These are phyloP conservation scores for Trypanosoma avium DNA, from an alignment of 208 protist species.

Conservation along the genomic window DNA sequence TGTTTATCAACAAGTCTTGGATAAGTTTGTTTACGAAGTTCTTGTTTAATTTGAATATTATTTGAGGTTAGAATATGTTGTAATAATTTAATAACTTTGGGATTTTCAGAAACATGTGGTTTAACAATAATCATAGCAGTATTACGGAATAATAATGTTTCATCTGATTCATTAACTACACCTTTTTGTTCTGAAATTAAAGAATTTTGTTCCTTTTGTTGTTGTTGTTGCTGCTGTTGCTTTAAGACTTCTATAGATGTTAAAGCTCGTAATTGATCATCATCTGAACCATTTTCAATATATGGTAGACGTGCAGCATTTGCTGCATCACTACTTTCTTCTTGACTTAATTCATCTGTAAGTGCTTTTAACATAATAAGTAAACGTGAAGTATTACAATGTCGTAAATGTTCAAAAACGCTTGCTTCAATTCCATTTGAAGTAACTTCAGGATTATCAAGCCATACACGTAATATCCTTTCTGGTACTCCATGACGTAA, in stretches of 20 bases:
- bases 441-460: slow-evolving; percentile 39
- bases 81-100: slow-evolving; percentile 25
- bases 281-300: not conserved
- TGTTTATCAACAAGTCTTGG: slow-evolving; percentile 31
- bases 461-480: slow-evolving; percentile 28
- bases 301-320: slow-evolving; percentile 7
- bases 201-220: not conserved
- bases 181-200: not conserved
- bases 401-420: slow-evolving; percentile 44
- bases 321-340: not conserved
- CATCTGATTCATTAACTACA: slow-evolving; percentile 7
- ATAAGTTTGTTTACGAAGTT: slow-evolving; percentile 17
- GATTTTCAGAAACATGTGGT: slow-evolving; percentile 34
- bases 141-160: slow-evolving; percentile 37
- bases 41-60: slow-evolving; percentile 31
- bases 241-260: not conserved
- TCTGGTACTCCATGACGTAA: slow-evolving; percentile 28
- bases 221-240: not conserved
- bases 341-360: slow-evolving; percentile 21
- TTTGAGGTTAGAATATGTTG: slow-evolving; percentile 24
- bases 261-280: not conserved
- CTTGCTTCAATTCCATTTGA: slow-evolving; percentile 27
- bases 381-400: slow-evolving; percentile 33
- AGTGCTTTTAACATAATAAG: slow-evolving; percentile 24
- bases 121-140: slow-evolving; percentile 55